Evolutionary conservation across 805 yeast species (phyloP).

Genomic region (Wickerhamiella domercqiae): DNA sequence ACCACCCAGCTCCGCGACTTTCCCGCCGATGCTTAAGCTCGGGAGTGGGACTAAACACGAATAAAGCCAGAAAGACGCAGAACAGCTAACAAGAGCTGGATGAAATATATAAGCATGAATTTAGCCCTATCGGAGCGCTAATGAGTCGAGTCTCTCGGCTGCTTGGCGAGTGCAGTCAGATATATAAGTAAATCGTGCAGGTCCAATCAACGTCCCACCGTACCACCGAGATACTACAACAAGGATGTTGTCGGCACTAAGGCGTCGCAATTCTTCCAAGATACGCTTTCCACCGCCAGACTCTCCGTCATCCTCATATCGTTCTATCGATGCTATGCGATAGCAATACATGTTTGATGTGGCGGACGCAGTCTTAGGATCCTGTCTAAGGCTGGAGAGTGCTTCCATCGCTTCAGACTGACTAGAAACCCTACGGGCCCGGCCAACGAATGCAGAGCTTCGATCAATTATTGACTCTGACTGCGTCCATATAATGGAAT

Average conservation of each 20-base stretch:
- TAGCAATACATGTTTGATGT: background rate
- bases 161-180: slow-evolving; percentile 41
- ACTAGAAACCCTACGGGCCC: background rate
- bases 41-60: too few species aligned
- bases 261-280: slow-evolving; percentile 36
- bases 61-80: too few species aligned
- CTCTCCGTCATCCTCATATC: slow-evolving; percentile 49
- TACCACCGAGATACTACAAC: slow-evolving; percentile 70
- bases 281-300: slow-evolving; percentile 54
- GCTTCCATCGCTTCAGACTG: background rate
- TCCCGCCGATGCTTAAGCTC: too few species aligned
- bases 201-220: slow-evolving; percentile 63
- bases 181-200: slow-evolving; percentile 55
- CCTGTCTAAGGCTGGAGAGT: background rate
- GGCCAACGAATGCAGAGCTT: background rate
- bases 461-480: background rate
- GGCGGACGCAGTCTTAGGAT: background rate
- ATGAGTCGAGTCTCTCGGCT: slow-evolving; percentile 22
- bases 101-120: too few species aligned
- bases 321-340: background rate
- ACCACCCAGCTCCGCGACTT: too few species aligned
- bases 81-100: too few species aligned
- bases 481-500: background rate
- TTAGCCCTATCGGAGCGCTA: too few species aligned
- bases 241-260: slow-evolving; percentile 38